Evolutionary conservation across 495 filamentous ascomycete species (phyloP).

Genomic region (Penicillium pulvis): DNA sequence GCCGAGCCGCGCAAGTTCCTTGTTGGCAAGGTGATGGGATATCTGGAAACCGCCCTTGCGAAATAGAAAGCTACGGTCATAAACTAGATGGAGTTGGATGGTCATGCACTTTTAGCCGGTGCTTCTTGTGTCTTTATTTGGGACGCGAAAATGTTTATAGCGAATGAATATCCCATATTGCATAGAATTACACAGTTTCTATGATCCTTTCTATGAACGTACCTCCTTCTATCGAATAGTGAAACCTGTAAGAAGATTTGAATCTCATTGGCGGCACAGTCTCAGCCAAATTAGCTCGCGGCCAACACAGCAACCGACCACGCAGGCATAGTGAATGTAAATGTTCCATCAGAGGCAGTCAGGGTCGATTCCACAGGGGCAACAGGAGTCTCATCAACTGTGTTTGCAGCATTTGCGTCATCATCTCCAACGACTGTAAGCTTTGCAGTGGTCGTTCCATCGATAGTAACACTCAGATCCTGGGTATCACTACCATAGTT

Average conservation of each 20-base stretch:
- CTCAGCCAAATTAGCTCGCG: slow-evolving; percentile 4
- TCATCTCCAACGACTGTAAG: slow-evolving; percentile 39
- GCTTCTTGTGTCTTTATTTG: neutral
- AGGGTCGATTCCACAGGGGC: slow-evolving; percentile 11
- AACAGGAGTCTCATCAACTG: slow-evolving; percentile 20
- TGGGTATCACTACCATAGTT: slow-evolving; percentile 21
- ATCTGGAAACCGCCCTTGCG: slow-evolving; percentile 19
- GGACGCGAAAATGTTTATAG: slow-evolving; percentile 1
- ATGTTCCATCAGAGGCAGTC: neutral
- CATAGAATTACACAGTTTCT: neutral
- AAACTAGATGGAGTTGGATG: neutral
- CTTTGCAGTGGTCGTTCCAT: slow-evolving; percentile 31
- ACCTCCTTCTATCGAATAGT: too few relatives aligned
- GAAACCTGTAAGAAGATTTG: neutral
- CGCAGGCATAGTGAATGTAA: slow-evolving; percentile 10
- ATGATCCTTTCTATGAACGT: neutral
- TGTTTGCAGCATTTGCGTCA: slow-evolving; percentile 41
- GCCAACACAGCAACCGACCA: slow-evolving; percentile 12
- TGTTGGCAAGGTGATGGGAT: slow-evolving; percentile 38
- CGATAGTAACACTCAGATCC: slow-evolving; percentile 32
- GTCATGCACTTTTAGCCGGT: slow-evolving; percentile 1
- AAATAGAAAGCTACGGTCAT: neutral
- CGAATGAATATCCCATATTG: neutral
- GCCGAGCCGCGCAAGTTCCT: slow-evolving; percentile 42
- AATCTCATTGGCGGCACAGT: neutral